phyloP scores from a whole-genome alignment of 306 rosid species.

The Glycine soja region DNA sequence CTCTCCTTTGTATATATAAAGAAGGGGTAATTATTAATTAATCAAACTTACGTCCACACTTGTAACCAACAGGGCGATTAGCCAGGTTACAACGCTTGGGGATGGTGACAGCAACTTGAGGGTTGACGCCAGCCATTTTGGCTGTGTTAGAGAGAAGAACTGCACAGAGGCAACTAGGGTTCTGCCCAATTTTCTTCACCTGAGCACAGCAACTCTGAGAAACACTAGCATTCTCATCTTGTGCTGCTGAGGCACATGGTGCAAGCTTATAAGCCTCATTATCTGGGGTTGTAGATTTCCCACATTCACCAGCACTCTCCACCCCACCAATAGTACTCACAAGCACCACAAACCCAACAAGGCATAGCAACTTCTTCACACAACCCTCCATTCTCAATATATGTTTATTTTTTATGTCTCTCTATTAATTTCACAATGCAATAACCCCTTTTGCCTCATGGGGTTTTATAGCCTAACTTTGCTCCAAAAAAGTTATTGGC shows the following conservation, averaged over 20 bases:
- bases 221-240: constrained; percentile 59
- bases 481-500: constrained; percentile 43
- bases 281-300: constrained; percentile 60
- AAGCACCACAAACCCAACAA: constrained; percentile 53
- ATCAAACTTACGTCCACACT: constrained; percentile 66
- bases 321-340: constrained; percentile 38
- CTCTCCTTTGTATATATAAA: no score
- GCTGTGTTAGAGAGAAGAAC: constrained; percentile 64
- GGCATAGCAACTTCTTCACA: constrained; percentile 47
- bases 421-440: constrained; percentile 30
- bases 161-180: constrained; percentile 66
- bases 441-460: background rate
- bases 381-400: constrained; percentile 45
- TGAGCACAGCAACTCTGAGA: constrained; percentile 59
- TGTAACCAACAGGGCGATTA: constrained; percentile 70
- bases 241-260: constrained; percentile 66
- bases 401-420: background rate
- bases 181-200: constrained; percentile 57
- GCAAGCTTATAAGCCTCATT: constrained; percentile 65
- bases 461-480: constrained; percentile 50
- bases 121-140: constrained; percentile 55
- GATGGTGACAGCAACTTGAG: constrained; percentile 61
- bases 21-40: no score
- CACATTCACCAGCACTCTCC: constrained; percentile 64
- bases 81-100: constrained; percentile 74